Evolutionary conservation across 2,329 filamentous ascomycete genomes (phyloP).

Genomic region (Fusarium sp.): DNA sequence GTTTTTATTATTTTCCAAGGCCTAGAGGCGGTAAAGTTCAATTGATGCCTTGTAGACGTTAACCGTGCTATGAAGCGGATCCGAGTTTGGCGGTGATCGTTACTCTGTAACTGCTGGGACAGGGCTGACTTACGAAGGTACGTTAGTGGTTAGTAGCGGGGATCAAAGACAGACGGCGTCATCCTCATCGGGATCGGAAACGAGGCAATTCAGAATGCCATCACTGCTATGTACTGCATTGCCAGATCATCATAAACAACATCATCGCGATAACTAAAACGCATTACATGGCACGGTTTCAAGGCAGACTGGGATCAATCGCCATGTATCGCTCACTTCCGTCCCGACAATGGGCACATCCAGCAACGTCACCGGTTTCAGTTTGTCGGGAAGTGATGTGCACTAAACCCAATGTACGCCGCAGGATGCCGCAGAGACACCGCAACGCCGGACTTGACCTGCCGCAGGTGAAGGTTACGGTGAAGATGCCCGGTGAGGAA

Average conservation of each 20-base stretch:
- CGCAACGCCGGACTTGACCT: slow-evolving; percentile 21
- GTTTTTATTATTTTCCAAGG: background rate
- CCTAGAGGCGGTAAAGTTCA: background rate
- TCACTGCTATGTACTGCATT: background rate
- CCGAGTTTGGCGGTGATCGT: slow-evolving; percentile 14
- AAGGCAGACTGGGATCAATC: slow-evolving; percentile 14
- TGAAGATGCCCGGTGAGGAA: slow-evolving; percentile 9
- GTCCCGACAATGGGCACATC: slow-evolving; percentile 37
- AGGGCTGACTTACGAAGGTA: slow-evolving; percentile 22
- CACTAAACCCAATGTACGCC: slow-evolving; percentile 1
- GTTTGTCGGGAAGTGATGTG: background rate
- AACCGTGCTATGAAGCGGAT: slow-evolving; percentile 7
- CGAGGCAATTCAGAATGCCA: background rate
- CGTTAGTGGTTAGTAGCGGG: background rate
- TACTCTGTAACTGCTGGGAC: slow-evolving; percentile 11
- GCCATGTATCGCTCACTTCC: slow-evolving; percentile 29
- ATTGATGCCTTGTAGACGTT: background rate
- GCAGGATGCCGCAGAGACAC: slow-evolving; percentile 24
- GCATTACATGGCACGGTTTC: slow-evolving; percentile 14
- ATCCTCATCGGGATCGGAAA: slow-evolving; percentile 14
- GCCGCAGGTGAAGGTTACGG: slow-evolving; percentile 5
- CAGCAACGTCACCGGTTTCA: slow-evolving; percentile 6
- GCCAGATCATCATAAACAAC: background rate
- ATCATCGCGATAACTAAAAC: background rate
- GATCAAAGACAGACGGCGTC: slow-evolving; percentile 9